Evolutionary conservation across 164 flowering plant genomes (phyloP).

Genomic region (Aristolochia contorta): DNA sequence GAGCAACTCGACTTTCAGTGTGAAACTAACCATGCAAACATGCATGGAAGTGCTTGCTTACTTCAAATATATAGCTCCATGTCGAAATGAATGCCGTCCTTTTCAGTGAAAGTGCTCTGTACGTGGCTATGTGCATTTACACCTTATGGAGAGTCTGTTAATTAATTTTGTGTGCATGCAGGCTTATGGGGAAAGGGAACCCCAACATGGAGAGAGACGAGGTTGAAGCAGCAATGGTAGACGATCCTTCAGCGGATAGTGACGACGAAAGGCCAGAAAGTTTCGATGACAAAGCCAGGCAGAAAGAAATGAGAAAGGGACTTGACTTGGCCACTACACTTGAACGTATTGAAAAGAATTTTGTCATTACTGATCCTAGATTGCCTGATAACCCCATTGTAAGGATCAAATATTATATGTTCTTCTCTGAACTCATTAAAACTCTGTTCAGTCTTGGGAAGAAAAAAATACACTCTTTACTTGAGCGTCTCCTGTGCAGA

Average conservation of each 20-base stretch:
- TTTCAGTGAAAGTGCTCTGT: neutral
- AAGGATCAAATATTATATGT: constrained; percentile 16
- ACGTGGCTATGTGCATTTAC: neutral
- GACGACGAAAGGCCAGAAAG: constrained; percentile 63
- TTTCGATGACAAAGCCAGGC: constrained; percentile 58
- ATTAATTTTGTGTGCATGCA: constrained; percentile 12
- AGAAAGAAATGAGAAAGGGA: constrained; percentile 91
- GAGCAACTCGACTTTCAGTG: neutral
- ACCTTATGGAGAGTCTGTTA: neutral
- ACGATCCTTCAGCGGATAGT: constrained; percentile 22
- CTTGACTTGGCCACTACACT: constrained; percentile 96
- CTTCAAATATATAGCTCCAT: no score
- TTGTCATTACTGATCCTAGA: constrained; percentile 98
- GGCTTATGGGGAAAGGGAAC: constrained; percentile 47
- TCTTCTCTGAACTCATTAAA: no score
- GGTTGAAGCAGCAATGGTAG: constrained; percentile 16
- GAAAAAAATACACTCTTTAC: neutral
- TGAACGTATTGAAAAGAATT: constrained; percentile 97
- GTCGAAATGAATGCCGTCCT: neutral
- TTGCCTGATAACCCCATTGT: constrained; percentile 98
- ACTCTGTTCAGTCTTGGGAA: neutral
- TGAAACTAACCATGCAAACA: neutral
- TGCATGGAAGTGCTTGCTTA: neutral
- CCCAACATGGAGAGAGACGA: constrained; percentile 13
- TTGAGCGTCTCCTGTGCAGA: constrained; percentile 28